phyloP scores from a whole-genome alignment of 1,139 yeast genomes.

The Suhomyces taliae region DNA sequence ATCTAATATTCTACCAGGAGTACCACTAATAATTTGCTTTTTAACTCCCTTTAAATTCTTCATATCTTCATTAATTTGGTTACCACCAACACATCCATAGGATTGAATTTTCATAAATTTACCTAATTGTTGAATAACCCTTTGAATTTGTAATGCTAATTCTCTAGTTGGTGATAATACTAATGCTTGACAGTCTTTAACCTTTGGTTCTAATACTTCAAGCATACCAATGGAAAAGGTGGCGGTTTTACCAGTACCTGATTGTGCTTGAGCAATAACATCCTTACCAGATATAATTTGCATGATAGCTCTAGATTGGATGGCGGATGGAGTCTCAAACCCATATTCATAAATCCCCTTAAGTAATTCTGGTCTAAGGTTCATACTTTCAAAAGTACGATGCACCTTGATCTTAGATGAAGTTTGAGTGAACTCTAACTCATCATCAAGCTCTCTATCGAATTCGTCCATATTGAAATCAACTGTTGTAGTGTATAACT shows the following conservation, averaged over 20 bases:
- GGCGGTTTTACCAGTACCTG: constrained; percentile 98
- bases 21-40: constrained; percentile 92
- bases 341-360: constrained; percentile 89
- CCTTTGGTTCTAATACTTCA: constrained; percentile 69
- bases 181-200: constrained; percentile 75
- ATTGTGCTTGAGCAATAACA: constrained; percentile 95
- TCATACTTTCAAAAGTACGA: constrained; percentile 77
- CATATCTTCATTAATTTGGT: constrained; percentile 76
- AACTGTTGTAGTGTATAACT: neutral
- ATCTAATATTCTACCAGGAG: constrained; percentile 93
- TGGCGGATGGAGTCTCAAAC: constrained; percentile 91
- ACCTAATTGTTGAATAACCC: constrained; percentile 81
- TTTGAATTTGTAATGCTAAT: constrained; percentile 84
- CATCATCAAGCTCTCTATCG: constrained; percentile 57
- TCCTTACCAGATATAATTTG: constrained; percentile 91
- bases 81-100: constrained; percentile 94
- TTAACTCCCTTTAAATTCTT: constrained; percentile 65
- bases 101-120: constrained; percentile 81
- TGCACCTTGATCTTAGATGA: constrained; percentile 64
- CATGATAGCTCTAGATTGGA: constrained; percentile 91
- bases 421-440: constrained; percentile 52
- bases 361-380: constrained; percentile 62
- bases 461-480: constrained; percentile 29
- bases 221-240: constrained; percentile 92
- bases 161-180: constrained; percentile 96